These are phyloP conservation scores for Verticillium alfalfae DNA, from an alignment of 2,329 filamentous ascomycete species.

Conservation along the genomic window DNA sequence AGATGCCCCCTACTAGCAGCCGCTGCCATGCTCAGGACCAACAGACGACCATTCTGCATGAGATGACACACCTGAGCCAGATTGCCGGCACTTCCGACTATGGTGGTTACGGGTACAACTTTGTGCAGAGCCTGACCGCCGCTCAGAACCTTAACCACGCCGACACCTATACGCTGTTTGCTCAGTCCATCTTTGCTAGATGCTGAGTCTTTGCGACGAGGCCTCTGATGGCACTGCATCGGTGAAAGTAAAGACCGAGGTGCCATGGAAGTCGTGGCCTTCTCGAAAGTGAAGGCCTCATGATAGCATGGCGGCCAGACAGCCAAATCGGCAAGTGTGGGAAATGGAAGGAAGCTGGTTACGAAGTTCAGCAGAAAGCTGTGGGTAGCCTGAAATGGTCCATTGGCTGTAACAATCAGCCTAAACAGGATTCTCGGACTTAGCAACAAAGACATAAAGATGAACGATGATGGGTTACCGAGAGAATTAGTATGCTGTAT, in stretches of 20 bases:
- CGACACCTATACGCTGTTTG: constrained; percentile 40
- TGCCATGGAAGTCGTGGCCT: too few relatives aligned
- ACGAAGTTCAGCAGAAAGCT: too few relatives aligned
- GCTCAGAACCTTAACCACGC: constrained; percentile 54
- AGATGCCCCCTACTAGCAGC: constrained; percentile 39
- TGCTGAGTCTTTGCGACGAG: background rate
- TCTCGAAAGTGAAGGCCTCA: too few relatives aligned
- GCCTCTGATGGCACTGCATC: background rate
- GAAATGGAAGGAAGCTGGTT: too few relatives aligned
- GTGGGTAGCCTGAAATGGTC: too few relatives aligned
- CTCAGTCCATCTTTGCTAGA: constrained; percentile 8
- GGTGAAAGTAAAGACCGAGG: background rate
- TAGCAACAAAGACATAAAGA: too few relatives aligned
- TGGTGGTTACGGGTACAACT: constrained; percentile 49
- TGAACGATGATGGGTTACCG: too few relatives aligned
- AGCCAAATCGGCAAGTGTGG: too few relatives aligned
- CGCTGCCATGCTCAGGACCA: constrained; percentile 49
- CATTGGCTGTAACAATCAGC: too few relatives aligned
- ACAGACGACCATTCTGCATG: constrained; percentile 60
- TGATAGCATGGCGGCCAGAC: too few relatives aligned
- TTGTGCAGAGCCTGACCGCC: constrained; percentile 40
- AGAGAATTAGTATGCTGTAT: too few relatives aligned
- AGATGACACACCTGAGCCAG: constrained; percentile 56
- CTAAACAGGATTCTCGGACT: too few relatives aligned
- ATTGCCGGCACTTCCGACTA: constrained; percentile 42